Evolutionary conservation across 768 basidiomycete genomes (phyloP), one percentile per base, ranked within the genome.

Genomic region (Chalciporus piperatus): DNA sequence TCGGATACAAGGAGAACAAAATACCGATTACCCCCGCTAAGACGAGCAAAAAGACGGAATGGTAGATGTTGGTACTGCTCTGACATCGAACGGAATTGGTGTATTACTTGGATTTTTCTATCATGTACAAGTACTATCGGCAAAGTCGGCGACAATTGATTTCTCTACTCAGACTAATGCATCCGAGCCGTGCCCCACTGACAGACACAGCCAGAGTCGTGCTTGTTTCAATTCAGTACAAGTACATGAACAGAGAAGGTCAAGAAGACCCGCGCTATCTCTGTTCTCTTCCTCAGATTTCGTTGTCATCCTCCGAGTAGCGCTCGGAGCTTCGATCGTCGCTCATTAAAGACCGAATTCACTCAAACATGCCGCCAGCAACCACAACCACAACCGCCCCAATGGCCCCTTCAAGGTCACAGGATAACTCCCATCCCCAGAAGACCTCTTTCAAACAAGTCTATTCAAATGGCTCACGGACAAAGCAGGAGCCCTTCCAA

Each of bases 1-100:
- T 96, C 55, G 93, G 93, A 23, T 97, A 93, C 72, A 78, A 85
- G 64, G 87, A 85, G 41, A 81, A 77, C 39, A 87, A 85, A 67
- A 90, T 92, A 48, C 84, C 86, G 2, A 72, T 83, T 19, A 60
- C 67, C 8, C 59, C 72, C 7, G 61, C 54, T 17, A 76, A 73
- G 63, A 64, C 65, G 42, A 64, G 64, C 28, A 69, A 68, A 46
- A 83, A 81, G 70, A 87, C 81, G 66, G 90, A 92, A 39, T 92
- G 90, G 90, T 92, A 68, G 75, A 53, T 25, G 41, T 28, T 23
- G 9, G 12, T 14, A 37, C 5, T 37, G 32, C 32, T 8, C 8
- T 12, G 28, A 5, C 9, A 7, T 32, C 10, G 35, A n/a, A 37
- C 16, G 16, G n/a, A 37, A n/a, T 37, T 37, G 35, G n/a, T 37